Percentiles rank a stretch among this genome's conserved stretches.
phyloP scores from a whole-genome alignment of 768 basidiomycete genomes.

The Mycena venus region DNA sequence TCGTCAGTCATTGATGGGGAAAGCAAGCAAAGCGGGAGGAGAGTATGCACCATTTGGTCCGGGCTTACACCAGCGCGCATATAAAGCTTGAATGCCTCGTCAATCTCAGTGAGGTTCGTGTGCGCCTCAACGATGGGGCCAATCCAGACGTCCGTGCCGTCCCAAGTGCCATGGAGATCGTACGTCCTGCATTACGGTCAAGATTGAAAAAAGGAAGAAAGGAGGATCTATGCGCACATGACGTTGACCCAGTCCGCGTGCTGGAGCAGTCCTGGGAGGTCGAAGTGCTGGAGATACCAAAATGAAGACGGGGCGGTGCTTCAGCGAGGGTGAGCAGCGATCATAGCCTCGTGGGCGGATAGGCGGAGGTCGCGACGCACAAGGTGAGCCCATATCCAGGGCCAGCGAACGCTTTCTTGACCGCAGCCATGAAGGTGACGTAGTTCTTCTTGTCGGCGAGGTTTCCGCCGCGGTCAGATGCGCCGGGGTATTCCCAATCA shows the following conservation, averaged over 20 bases:
- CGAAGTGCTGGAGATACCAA: slow-evolving; percentile 49
- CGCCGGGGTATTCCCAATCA: slow-evolving; percentile 21
- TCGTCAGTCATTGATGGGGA: no score
- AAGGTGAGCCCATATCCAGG: slow-evolving; percentile 40
- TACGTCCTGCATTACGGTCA: slow-evolving; percentile 37
- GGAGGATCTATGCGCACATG: background rate
- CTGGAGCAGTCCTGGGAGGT: slow-evolving; percentile 37
- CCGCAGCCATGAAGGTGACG: slow-evolving; percentile 36
- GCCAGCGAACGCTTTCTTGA: slow-evolving; percentile 37
- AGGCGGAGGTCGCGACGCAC: background rate
- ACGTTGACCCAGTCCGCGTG: slow-evolving; percentile 39
- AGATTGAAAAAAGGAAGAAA: background rate
- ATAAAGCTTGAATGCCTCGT: slow-evolving; percentile 38
- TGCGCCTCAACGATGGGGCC: slow-evolving; percentile 33
- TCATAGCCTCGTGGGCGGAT: no score
- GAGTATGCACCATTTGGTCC: slow-evolving; percentile 26
- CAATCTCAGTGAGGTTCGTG: slow-evolving; percentile 41
- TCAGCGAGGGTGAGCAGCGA: background rate
- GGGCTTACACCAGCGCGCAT: slow-evolving; percentile 38
- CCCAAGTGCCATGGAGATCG: slow-evolving; percentile 44
- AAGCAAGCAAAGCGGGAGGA: no score
- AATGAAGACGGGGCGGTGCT: slow-evolving; percentile 41
- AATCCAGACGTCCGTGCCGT: slow-evolving; percentile 32
- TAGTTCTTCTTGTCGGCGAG: slow-evolving; percentile 40
- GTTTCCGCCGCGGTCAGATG: slow-evolving; percentile 36